These are phyloP conservation scores for Monascus purpureus DNA, from an alignment of 495 filamentous ascomycete genomes.

Conservation along the genomic window DNA sequence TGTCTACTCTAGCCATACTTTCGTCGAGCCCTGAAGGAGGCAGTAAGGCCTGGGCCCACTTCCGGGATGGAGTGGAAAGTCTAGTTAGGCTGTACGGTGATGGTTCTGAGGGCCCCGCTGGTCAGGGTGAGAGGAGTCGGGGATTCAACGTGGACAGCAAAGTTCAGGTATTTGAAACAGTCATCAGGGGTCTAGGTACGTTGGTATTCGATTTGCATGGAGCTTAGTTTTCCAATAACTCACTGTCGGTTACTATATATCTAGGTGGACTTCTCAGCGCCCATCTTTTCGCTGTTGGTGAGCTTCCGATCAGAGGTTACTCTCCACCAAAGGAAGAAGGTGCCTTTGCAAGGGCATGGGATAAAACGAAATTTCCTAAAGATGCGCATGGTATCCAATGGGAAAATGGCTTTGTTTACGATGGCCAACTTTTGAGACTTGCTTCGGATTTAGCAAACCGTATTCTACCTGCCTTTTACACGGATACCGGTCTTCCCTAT, in stretches of 20 bases:
- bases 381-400: constrained; percentile 47
- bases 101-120: constrained; percentile 52
- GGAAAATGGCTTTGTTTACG: constrained; percentile 68
- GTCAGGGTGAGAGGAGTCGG: constrained; percentile 56
- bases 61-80: constrained; percentile 64
- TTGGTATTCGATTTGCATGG: too few species aligned
- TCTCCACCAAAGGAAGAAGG: constrained; percentile 27
- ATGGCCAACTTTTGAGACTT: constrained; percentile 77
- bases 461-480: constrained; percentile 79
- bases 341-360: constrained; percentile 25
- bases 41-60: constrained; percentile 53
- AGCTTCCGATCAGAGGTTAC: constrained; percentile 73
- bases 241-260: not conserved
- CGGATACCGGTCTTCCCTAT: constrained; percentile 83
- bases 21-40: constrained; percentile 50
- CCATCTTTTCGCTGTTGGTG: constrained; percentile 83
- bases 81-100: constrained; percentile 83
- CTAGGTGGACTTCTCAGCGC: constrained; percentile 72
- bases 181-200: constrained; percentile 73
- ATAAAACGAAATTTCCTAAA: constrained; percentile 16
- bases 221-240: not conserved
- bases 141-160: constrained; percentile 96
- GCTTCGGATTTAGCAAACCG: constrained; percentile 72
- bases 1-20: constrained; percentile 84
- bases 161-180: constrained; percentile 95